A percentile compares a stretch with the other conserved stretches of the same genome.
Conservation (phyloP, 2,329 filamentous ascomycete species). For the Fusarium veterinarium region DNA sequence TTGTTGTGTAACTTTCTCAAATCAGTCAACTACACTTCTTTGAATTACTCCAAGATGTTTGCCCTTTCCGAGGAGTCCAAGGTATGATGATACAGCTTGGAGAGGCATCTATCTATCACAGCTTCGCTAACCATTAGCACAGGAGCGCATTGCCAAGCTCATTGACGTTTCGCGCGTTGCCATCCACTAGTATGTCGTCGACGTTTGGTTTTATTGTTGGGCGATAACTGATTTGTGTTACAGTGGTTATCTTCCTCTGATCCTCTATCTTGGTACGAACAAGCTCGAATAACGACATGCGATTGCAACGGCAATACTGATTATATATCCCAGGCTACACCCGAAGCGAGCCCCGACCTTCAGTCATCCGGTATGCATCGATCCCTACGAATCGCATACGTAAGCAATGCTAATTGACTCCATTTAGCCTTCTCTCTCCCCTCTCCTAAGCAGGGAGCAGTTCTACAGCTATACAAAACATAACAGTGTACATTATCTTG, state of each 20-base stretch:
- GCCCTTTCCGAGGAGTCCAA: constrained; percentile 96
- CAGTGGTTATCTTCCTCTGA: constrained; percentile 95
- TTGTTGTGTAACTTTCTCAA: neutral
- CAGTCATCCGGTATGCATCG: constrained; percentile 66
- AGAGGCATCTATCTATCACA: constrained; percentile 1
- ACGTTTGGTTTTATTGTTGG: neutral
- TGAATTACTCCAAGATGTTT: constrained; percentile 60
- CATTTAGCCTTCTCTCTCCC: constrained; percentile 69
- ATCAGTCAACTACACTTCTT: neutral
- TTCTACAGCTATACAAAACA: constrained; percentile 15
- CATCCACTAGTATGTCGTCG: constrained; percentile 85
- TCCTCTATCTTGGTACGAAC: constrained; percentile 89
- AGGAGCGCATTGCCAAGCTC: constrained; percentile 98
- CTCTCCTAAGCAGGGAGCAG: constrained; percentile 62
- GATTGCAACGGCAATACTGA: constrained; percentile 43
- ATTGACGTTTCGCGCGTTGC: constrained; percentile 94
- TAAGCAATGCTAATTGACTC: constrained; percentile 32
- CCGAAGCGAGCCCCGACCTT: constrained; percentile 89
- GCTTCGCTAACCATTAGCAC: constrained; percentile 30
- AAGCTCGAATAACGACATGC: constrained; percentile 37
- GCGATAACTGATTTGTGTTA: constrained; percentile 50
- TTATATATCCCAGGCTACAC: constrained; percentile 77
- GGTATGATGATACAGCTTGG: constrained; percentile 62
- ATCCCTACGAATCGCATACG: neutral
- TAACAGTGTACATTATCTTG: constrained; percentile 44